Base-by-base conservation (phyloP, 2,329 filamentous ascomycete species). In the Hypoxylon sp. region DNA sequence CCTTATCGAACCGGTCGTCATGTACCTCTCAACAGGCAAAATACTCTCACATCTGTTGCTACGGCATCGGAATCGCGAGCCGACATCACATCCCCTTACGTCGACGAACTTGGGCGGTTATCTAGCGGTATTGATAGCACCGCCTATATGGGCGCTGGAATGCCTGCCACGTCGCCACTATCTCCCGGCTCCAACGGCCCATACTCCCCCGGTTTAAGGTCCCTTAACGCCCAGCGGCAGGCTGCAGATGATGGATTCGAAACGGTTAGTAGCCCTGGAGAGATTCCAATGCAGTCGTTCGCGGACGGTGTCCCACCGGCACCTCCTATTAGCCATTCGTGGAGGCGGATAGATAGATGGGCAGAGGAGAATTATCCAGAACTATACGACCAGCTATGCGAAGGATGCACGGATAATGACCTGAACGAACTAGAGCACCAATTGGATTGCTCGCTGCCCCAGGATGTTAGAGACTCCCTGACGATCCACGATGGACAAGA, bases 271-370 rank as follows among this genome's bases (percentile, higher is more conserved):
- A 80, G 87, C 80, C 74, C 78, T 4, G 91, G 92, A 68, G 94
- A 97, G 78, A 97, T 99, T 66, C 94, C 91, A 71, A 95, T 99
- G 92, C 95, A 97, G 80, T 91, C 91, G 65, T 99, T 99, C 80
- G 89, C 91, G 73, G 94, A 97, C 70, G 95, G 95, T 58, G 85
- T 93, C 22, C 94, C 95, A 2, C 95, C 95, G 2, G 88, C 95
- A 6, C 95, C 95, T 2, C 93, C 95, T 6, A 89, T 97, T 39
- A 78, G 83, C 50, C 94, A 97, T 80, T 97, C 94, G 13, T 99
- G 95, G 95, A 89, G 86, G 76, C 91, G 94, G 78, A 97, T 99
- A 75, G 94, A 98, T 76, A 84, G 86, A 41, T 99, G 95, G 95
- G 86, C 92, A 58, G 95, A 98, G 73, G 92, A 95, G 66, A 92